Percentiles rank a stretch among this genome's conserved stretches.
Conservation (phyloP, 495 filamentous ascomycete species). For the Penicillium canariense region DNA sequence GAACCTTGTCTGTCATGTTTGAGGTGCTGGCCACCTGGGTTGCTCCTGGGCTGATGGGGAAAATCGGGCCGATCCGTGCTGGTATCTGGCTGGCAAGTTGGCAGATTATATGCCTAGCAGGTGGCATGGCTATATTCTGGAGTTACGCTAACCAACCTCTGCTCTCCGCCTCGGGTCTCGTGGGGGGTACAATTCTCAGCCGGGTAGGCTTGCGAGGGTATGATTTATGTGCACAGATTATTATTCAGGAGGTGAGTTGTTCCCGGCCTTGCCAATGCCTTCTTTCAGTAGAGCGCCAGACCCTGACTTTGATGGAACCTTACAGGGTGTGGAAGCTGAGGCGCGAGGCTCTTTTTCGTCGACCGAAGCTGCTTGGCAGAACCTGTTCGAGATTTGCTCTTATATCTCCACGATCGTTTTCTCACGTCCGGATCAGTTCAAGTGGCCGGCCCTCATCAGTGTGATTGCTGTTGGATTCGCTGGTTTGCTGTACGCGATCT, state of each 20-base stretch:
- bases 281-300: too few species aligned
- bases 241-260: conserved; percentile 52
- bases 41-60: conserved; percentile 43
- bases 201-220: conserved; percentile 57
- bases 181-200: conserved; percentile 43
- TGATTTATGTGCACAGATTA: conserved; percentile 53
- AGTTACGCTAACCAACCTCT: conserved; percentile 31
- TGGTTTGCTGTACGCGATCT: conserved; percentile 43
- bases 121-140: conserved; percentile 14
- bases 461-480: conserved; percentile 38
- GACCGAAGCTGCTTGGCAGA: conserved; percentile 53
- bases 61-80: conserved; percentile 46
- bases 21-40: conserved; percentile 53
- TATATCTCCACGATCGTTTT: conserved; percentile 52
- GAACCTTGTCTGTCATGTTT: conserved; percentile 35
- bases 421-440: conserved; percentile 47
- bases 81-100: conserved; percentile 55
- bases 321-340: conserved; percentile 42
- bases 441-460: conserved; percentile 48
- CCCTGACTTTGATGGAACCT: neutral
- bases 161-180: conserved; percentile 35
- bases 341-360: conserved; percentile 53
- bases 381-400: conserved; percentile 56
- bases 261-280: neutral
- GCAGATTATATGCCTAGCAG: conserved; percentile 44